phyloP scores from a whole-genome alignment of 176 grass and related monocot species.

The Chrysopogon serrulatus region DNA sequence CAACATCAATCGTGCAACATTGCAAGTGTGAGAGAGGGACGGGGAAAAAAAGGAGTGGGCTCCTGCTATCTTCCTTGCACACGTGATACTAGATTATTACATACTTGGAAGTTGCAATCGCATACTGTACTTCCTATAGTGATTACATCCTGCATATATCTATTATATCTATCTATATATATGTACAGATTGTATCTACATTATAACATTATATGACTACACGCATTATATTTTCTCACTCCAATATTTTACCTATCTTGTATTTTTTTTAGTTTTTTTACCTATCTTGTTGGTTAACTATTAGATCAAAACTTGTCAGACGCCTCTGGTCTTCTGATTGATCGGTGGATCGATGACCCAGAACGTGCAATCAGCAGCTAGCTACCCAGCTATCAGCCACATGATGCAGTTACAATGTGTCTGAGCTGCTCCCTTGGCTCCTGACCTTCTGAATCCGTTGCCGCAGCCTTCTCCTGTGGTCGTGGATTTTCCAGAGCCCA shows the following conservation, averaged over 20 bases:
- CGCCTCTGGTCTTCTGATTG: not conserved
- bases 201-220: not conserved
- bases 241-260: not conserved
- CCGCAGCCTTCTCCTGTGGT: constrained; percentile 72
- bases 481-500: constrained; percentile 91
- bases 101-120: not conserved
- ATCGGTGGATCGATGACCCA: not conserved
- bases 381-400: not conserved
- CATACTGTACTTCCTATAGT: not conserved
- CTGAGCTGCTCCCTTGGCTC: constrained; percentile 32
- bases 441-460: constrained; percentile 62
- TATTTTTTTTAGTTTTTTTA: too few relatives aligned
- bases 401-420: constrained; percentile 6
- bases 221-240: not conserved
- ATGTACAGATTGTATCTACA: constrained; percentile 24
- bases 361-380: not conserved
- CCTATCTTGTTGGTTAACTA: constrained; percentile 10
- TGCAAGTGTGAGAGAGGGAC: not conserved
- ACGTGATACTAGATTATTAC: not conserved
- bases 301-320: constrained; percentile 31
- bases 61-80: constrained; percentile 1
- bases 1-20: not conserved
- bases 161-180: too few relatives aligned
- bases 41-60: not conserved
- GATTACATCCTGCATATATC: not conserved